Conservation (phyloP, 2,329 filamentous ascomycete species). For the Exutisphaerella laricina region DNA sequence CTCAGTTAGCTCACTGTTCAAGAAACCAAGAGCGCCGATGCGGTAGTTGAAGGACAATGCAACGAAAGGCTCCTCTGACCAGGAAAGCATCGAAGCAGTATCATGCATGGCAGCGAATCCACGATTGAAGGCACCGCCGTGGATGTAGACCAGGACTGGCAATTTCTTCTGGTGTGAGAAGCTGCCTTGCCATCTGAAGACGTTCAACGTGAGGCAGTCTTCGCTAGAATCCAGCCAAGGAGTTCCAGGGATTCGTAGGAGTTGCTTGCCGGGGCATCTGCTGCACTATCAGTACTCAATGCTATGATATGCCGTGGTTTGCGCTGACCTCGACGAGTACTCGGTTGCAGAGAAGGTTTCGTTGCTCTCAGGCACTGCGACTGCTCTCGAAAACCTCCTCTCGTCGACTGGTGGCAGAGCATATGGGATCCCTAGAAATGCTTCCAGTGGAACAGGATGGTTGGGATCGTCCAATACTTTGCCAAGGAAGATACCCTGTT, state of each 20-base stretch:
- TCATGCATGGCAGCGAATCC: slow-evolving; percentile 52
- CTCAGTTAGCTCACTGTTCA: slow-evolving; percentile 50
- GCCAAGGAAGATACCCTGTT: slow-evolving; percentile 23
- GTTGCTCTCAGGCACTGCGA: slow-evolving; percentile 36
- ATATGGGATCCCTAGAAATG: slow-evolving; percentile 41
- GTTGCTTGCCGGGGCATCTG: slow-evolving; percentile 27
- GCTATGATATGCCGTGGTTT: too few relatives aligned
- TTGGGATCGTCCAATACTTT: slow-evolving; percentile 17
- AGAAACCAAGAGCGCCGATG: slow-evolving; percentile 62
- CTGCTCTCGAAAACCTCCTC: slow-evolving; percentile 49
- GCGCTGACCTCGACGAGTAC: slow-evolving; percentile 27
- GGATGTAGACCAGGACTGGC: slow-evolving; percentile 55
- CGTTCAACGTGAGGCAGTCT: slow-evolving; percentile 56
- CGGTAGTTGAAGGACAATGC: slow-evolving; percentile 58
- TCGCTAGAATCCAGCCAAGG: slow-evolving; percentile 35
- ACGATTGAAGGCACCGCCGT: slow-evolving; percentile 54
- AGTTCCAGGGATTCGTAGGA: slow-evolving; percentile 20
- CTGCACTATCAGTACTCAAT: slow-evolving; percentile 1
- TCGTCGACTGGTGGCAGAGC: slow-evolving; percentile 42
- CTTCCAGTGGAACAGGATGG: slow-evolving; percentile 24
- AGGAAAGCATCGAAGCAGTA: slow-evolving; percentile 49
- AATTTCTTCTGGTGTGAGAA: slow-evolving; percentile 40
- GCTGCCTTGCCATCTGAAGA: slow-evolving; percentile 44
- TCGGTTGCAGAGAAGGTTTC: slow-evolving; percentile 34
- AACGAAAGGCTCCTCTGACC: slow-evolving; percentile 45